Percentiles rank a stretch among this genome's conserved stretches.
Evolutionary conservation across 2,329 filamentous ascomycete genomes (phyloP).

Genomic region (Penicillium paneum): DNA sequence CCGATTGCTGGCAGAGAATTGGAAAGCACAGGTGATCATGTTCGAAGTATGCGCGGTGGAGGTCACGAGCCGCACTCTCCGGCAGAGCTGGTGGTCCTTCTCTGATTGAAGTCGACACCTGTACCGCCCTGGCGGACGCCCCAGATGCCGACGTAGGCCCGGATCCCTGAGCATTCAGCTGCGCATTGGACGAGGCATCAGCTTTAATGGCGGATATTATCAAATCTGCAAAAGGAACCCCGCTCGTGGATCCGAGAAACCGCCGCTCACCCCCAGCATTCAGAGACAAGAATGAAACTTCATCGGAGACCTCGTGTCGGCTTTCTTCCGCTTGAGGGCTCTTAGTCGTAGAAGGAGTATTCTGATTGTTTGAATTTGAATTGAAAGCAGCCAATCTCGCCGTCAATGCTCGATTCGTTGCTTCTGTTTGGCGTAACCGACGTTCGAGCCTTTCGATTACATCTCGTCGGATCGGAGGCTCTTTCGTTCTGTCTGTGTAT

Average conservation of each 20-base stretch:
- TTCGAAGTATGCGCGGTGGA: not conserved
- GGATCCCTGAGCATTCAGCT: not conserved
- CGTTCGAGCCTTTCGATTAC: constrained; percentile 2
- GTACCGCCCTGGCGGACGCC: not conserved
- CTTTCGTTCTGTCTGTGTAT: not conserved
- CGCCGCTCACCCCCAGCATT: constrained; percentile 45
- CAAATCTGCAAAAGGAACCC: constrained; percentile 43
- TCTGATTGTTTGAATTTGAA: not conserved
- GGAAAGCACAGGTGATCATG: not conserved
- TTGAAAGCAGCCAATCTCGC: not conserved
- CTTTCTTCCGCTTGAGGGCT: not conserved
- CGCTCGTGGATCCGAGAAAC: constrained; percentile 37
- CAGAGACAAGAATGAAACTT: constrained; percentile 46
- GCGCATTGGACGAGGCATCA: not conserved
- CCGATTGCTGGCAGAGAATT: not conserved
- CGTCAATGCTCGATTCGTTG: not conserved
- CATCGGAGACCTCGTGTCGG: constrained; percentile 34
- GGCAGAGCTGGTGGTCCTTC: not conserved
- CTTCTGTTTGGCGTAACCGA: constrained; percentile 1
- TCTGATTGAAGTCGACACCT: not conserved
- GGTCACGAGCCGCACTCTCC: not conserved
- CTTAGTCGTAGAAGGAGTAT: not conserved
- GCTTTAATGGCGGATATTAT: constrained; percentile 24
- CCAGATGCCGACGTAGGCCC: not conserved
- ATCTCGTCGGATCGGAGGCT: constrained; percentile 6